Percentiles rank a stretch among this genome's conserved stretches.
Evolutionary conservation across 495 filamentous ascomycete genomes (phyloP).

Genomic region (Bryoglossum gracile): DNA sequence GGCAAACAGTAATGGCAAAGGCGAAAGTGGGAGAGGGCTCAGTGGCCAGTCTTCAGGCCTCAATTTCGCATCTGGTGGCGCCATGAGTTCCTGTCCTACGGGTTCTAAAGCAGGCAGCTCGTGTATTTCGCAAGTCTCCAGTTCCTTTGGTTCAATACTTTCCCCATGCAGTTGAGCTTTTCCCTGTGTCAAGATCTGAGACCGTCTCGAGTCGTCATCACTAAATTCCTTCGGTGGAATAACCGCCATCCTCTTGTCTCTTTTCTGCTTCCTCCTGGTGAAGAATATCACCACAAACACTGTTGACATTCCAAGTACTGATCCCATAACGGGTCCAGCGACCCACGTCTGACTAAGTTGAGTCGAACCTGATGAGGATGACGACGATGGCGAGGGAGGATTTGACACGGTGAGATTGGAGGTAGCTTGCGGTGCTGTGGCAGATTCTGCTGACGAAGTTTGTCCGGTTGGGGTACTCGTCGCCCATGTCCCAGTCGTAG

Average conservation of each 20-base stretch:
- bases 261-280: slow-evolving; percentile 11
- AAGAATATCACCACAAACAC: slow-evolving; percentile 20
- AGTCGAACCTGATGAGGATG: too few species aligned
- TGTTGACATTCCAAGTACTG: slow-evolving; percentile 12
- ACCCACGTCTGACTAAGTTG: slow-evolving; percentile 10
- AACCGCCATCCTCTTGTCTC: background rate
- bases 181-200: background rate
- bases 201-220: background rate
- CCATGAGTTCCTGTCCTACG: slow-evolving; percentile 16
- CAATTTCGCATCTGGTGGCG: background rate
- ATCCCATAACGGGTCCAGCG: slow-evolving; percentile 16
- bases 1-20: slow-evolving; percentile 15
- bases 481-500: background rate
- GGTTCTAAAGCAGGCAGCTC: slow-evolving; percentile 20
- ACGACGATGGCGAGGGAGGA: too few species aligned
- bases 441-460: too few species aligned
- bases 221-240: background rate
- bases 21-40: slow-evolving; percentile 17
- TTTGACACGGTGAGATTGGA: too few species aligned
- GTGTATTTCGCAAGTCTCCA: slow-evolving; percentile 10
- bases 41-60: slow-evolving; percentile 6
- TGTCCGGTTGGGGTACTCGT: background rate
- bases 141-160: background rate
- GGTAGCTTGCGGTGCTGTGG: too few species aligned
- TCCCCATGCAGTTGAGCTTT: slow-evolving; percentile 13